Evolutionary conservation across 164 flowering plant genomes (phyloP), one percentile per base, ranked within the genome.

Genomic region (Magnolia changhungtana): DNA sequence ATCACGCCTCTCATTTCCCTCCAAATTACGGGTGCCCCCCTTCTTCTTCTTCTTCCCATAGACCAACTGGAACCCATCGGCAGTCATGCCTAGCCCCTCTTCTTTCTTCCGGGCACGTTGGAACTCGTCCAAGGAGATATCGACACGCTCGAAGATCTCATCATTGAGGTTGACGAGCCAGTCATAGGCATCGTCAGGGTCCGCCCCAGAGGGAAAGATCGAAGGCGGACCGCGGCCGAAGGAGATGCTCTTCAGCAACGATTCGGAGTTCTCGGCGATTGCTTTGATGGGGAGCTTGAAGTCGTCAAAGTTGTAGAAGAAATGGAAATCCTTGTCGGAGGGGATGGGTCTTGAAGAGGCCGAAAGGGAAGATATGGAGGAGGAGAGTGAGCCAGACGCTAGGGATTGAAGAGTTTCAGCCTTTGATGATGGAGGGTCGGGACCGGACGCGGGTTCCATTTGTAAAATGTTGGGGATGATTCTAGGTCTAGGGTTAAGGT

Each of bases 1-100:
- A 58, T 72, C 80, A 23, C 73, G 66, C 31, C 72, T 83, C 50
- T 5, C 78, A 29, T 51, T 82, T 69, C 68, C 77, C 70, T 69
- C 78, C 66, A 65, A 18, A 19, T 19, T 27, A 49, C 77, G 58
- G 68, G 21, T 1, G 16, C 23, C 59, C 6, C 59, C 77, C 82
- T 73, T 65, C 82, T 86, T 91, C 86, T 87, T 91, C 80, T 90
- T 91, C 87, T 80, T 94, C 85, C 96, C 94, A 72, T 67, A 77
- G 24, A 91, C 98, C 83, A 90, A 63, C 84, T 91, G 93, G 85
- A 94, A 96, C 84, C 99, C 98, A 63, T 81, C 90, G 31, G 59
- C 76, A 63, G 73, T 7, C 67, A 81, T 88, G 79, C 81, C 78
- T 8, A 50, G 85, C 71, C 86, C 88, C 58, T 68, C 72, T 31